phyloP scores from a whole-genome alignment of 768 basidiomycete genomes.

The Tricholoma saponaceum region DNA sequence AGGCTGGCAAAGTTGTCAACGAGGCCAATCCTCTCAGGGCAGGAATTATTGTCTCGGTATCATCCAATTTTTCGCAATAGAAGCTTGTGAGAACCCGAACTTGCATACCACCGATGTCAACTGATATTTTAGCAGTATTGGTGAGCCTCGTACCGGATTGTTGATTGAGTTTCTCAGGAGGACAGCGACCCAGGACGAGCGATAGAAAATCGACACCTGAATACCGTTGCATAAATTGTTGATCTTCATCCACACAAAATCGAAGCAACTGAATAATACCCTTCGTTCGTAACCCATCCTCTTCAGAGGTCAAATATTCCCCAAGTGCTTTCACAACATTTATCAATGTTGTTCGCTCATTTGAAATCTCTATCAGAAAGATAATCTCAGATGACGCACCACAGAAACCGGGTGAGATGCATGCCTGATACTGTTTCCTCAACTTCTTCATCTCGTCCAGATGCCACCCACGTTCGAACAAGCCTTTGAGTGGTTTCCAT shows the following conservation, averaged over 20 bases:
- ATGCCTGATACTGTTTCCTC: conserved; percentile 56
- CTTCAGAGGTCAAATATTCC: conserved; percentile 84
- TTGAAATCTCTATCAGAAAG: conserved; percentile 37
- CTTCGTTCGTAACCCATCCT: conserved; percentile 72
- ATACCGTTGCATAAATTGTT: neutral
- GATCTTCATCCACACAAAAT: neutral
- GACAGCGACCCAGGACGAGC: conserved; percentile 57
- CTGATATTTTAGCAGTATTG: conserved; percentile 4
- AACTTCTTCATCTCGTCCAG: conserved; percentile 57
- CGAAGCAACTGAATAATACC: conserved; percentile 39
- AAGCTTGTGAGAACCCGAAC: conserved; percentile 82
- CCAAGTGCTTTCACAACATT: conserved; percentile 84
- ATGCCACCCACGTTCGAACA: conserved; percentile 71
- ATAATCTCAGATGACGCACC: conserved; percentile 5
- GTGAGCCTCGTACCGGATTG: conserved; percentile 64
- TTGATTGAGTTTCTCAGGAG: conserved; percentile 61
- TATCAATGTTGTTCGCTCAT: conserved; percentile 56
- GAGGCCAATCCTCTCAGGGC: conserved; percentile 73
- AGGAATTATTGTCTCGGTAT: conserved; percentile 79
- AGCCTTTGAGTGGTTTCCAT: conserved; percentile 43
- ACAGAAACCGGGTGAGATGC: conserved; percentile 17
- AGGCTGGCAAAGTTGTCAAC: conserved; percentile 58
- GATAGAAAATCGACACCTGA: conserved; percentile 85
- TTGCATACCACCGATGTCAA: conserved; percentile 25
- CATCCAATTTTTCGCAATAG: conserved; percentile 83